Base-by-base conservation (phyloP, 1,284 basidiomycete genomes). In the Tilletia setariae region DNA sequence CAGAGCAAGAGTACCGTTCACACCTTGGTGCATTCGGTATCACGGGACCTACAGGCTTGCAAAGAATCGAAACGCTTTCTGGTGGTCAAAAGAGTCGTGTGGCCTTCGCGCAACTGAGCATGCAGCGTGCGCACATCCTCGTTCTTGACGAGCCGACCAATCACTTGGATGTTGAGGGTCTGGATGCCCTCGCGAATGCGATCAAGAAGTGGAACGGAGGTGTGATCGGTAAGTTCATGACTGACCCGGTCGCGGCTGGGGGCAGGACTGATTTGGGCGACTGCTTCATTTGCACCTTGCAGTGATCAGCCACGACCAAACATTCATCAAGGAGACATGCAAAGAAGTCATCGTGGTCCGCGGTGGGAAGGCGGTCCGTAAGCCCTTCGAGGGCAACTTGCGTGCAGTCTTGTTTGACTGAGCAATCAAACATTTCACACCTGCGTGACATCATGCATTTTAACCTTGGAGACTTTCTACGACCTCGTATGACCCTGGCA, bases 21-120 rank as follows among this genome's bases (percentile, higher is more conserved):
- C 95, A 98, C 85, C 86, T 99, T 16, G 96, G 96, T n/a, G 93
- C 94, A 69, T 98, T 98, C 85, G 95, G 97, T 76, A 96, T 98
- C 79, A 97, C 92, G 70, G 95, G 94, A 67, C 90, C 95, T 87
- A 97, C 94, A 1, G 93, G 94, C 87, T 89, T 95, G n/a, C 91
- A 90, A 82, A 83, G 85, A 83, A 87, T 86, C 65, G 85, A 84
- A 0, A 86, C 86, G 11, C 74, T 86, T 13, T 86, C 85, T 23
- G 94, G 94, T 83, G 96, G 96, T 84, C 96, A 98, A 79, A 98
- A 98, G 84, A 92, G 90, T 70, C 90, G 95, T 79, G 94, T 98
- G 7, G 94, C 95, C 0, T 99, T 99, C 83, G 90, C 95, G 1
- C 87, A 91, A n/a, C 84, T 99, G 51, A 93, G 91, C 51, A 85